Evolutionary conservation across 2,329 filamentous ascomycete species (phyloP).

Genomic region (Metarhizium humberi): DNA sequence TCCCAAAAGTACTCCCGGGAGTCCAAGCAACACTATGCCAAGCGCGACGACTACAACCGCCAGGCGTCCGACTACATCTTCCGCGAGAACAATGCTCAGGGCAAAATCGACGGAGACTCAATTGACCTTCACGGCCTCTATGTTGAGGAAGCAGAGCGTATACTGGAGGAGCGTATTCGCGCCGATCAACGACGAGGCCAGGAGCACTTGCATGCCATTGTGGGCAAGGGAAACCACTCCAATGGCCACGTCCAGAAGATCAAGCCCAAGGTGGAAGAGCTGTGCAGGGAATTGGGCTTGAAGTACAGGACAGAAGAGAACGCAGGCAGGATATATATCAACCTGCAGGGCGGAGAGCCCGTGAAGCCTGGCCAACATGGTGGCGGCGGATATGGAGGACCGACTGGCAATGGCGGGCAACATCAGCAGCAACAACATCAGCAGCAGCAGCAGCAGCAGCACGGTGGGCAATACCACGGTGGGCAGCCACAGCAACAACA

Average conservation of each 20-base stretch:
- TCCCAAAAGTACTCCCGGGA: constrained; percentile 80
- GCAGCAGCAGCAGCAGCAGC: constrained; percentile 21
- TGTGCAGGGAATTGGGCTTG: constrained; percentile 75
- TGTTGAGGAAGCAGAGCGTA: constrained; percentile 88
- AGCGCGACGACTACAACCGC: constrained; percentile 82
- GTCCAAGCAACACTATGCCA: constrained; percentile 72
- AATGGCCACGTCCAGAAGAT: constrained; percentile 79
- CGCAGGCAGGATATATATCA: constrained; percentile 78
- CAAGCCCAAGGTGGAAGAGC: constrained; percentile 84
- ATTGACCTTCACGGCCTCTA: constrained; percentile 94
- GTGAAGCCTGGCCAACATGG: constrained; percentile 26
- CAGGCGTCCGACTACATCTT: constrained; percentile 94
- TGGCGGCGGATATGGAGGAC: constrained; percentile 17
- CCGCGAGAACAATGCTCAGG: constrained; percentile 80
- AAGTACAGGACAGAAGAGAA: constrained; percentile 83
- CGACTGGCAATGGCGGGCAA: constrained; percentile 28
- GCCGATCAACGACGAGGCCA: constrained; percentile 66
- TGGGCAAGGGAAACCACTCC: constrained; percentile 90
- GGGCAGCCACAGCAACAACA: constrained; percentile 20
- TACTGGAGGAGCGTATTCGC: constrained; percentile 76
- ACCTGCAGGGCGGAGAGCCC: constrained; percentile 65
- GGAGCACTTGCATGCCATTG: constrained; percentile 84
- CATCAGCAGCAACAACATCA: constrained; percentile 28
- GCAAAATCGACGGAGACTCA: constrained; percentile 66
- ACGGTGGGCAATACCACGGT: not conserved